Conservation (phyloP, 148 eudicot species). For the Amaranthus cruentus region DNA sequence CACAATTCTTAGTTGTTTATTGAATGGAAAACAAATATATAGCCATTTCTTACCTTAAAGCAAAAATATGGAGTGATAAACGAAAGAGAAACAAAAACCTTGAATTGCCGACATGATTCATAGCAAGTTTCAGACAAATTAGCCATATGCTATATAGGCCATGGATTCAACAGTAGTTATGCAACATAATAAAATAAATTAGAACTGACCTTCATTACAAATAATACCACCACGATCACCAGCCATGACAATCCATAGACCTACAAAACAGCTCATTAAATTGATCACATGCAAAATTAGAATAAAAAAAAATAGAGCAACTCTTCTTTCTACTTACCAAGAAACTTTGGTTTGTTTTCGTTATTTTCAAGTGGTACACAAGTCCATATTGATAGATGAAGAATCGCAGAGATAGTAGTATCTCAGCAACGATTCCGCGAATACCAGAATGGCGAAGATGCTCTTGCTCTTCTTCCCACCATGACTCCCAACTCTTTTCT, state of each 20-base stretch:
- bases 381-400: slow-evolving; percentile 96
- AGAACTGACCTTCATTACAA: slow-evolving; percentile 81
- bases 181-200: background rate
- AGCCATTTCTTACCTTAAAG: too few relatives aligned
- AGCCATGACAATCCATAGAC: slow-evolving; percentile 96
- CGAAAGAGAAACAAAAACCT: too few relatives aligned
- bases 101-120: too few relatives aligned
- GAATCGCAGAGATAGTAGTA: slow-evolving; percentile 66
- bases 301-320: background rate
- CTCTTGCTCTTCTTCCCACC: slow-evolving; percentile 99
- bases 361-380: slow-evolving; percentile 79
- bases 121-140: too few relatives aligned
- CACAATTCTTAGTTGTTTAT: too few relatives aligned
- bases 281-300: background rate
- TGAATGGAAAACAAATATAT: too few relatives aligned
- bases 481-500: slow-evolving; percentile 98
- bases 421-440: slow-evolving; percentile 75
- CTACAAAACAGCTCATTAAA: slow-evolving; percentile 37
- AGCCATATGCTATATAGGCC: too few relatives aligned
- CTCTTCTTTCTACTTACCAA: slow-evolving; percentile 42
- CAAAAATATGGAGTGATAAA: too few relatives aligned
- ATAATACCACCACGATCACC: slow-evolving; percentile 66
- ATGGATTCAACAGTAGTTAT: too few relatives aligned
- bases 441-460: slow-evolving; percentile 88
- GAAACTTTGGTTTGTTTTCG: slow-evolving; percentile 45